phyloP scores from a whole-genome alignment of 1,284 basidiomycete genomes.

The Peniophora sp. region DNA sequence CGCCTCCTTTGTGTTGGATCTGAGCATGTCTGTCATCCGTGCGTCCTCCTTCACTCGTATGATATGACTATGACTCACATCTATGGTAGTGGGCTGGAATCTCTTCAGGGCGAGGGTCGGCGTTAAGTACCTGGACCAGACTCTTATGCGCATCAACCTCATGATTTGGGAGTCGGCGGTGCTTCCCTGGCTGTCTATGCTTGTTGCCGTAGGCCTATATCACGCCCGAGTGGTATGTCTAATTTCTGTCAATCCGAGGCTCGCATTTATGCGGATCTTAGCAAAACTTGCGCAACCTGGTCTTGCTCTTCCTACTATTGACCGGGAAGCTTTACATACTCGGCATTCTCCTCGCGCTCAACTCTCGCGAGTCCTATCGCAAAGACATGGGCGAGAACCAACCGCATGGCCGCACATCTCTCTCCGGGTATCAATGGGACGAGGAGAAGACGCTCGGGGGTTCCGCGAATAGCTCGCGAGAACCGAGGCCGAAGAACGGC shows the following conservation, averaged over 20 bases:
- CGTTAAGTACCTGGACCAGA: slow-evolving; percentile 30
- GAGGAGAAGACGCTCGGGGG: slow-evolving; percentile 4
- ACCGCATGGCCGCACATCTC: slow-evolving; percentile 24
- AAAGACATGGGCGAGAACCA: slow-evolving; percentile 26
- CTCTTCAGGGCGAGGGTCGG: slow-evolving; percentile 39
- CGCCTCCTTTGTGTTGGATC: slow-evolving; percentile 34
- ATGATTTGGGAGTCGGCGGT: slow-evolving; percentile 43
- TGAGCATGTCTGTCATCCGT: slow-evolving; percentile 34
- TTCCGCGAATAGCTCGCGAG: not conserved
- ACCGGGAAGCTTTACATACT: slow-evolving; percentile 44
- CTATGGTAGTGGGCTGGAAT: slow-evolving; percentile 27
- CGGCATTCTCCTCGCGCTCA: slow-evolving; percentile 38
- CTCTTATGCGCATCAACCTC: slow-evolving; percentile 32
- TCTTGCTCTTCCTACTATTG: slow-evolving; percentile 38
- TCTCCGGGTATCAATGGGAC: slow-evolving; percentile 23
- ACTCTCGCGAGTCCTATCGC: slow-evolving; percentile 33
- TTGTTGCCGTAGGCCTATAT: slow-evolving; percentile 32
- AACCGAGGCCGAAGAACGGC: too few relatives aligned
- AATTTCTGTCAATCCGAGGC: not conserved
- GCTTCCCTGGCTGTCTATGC: slow-evolving; percentile 35
- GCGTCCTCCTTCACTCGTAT: slow-evolving; percentile 1
- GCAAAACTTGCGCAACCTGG: slow-evolving; percentile 22
- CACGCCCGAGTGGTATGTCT: slow-evolving; percentile 27
- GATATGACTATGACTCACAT: not conserved
- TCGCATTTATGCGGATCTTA: not conserved